phyloP scores from a whole-genome alignment of 345 rosid species.

The Brassica nigra region DNA sequence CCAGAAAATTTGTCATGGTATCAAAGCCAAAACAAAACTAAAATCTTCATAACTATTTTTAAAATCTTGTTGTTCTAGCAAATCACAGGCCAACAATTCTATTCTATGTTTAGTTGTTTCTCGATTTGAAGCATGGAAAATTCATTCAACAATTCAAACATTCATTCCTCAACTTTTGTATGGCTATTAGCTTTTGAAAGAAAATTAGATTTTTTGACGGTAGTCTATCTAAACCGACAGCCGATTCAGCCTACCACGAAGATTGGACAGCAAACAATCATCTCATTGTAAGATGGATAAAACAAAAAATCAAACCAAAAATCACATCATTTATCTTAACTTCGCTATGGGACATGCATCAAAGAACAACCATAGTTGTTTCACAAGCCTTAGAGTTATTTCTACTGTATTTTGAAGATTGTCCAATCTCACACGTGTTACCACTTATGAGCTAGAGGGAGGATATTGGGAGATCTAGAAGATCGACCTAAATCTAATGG shows the following conservation, averaged over 20 bases:
- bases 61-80: too few species aligned
- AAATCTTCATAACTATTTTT: too few species aligned
- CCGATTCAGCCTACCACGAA: background rate
- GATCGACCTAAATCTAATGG: background rate
- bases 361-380: too few species aligned
- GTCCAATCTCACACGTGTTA: background rate
- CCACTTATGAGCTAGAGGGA: background rate
- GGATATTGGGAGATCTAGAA: background rate
- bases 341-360: too few species aligned
- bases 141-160: background rate
- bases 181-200: background rate
- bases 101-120: background rate
- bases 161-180: background rate
- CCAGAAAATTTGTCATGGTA: too few species aligned
- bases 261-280: background rate
- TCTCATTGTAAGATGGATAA: background rate
- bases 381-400: background rate
- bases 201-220: background rate
- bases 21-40: too few species aligned
- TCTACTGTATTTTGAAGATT: background rate
- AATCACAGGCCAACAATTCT: too few species aligned
- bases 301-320: background rate
- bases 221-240: background rate
- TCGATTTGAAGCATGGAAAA: background rate
- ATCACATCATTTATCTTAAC: background rate